phyloP scores from a whole-genome alignment of 495 filamentous ascomycete species.

The Chlorociboria aeruginascens region DNA sequence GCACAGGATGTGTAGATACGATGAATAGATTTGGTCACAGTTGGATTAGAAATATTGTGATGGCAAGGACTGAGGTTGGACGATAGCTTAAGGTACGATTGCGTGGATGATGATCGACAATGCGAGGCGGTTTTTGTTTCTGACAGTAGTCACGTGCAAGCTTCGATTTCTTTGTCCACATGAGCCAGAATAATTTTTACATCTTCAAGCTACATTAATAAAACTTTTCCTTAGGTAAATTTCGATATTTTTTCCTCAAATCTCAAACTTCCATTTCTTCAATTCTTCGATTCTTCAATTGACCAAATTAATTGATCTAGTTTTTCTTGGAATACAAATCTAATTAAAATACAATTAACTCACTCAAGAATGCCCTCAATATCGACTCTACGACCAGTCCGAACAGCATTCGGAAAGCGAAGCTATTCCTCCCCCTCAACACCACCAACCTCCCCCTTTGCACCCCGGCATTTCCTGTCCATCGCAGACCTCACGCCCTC shows the following conservation, averaged over 20 bases:
- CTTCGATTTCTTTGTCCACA: too few relatives aligned
- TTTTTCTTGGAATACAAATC: neutral
- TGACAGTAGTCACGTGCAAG: too few relatives aligned
- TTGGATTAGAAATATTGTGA: too few relatives aligned
- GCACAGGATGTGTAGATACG: too few relatives aligned
- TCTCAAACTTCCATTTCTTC: neutral
- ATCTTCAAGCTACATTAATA: neutral
- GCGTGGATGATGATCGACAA: too few relatives aligned
- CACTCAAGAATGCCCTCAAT: conserved; percentile 9
- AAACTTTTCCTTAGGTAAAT: neutral
- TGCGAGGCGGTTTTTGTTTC: neutral
- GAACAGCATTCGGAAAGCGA: conserved; percentile 8
- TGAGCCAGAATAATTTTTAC: neutral
- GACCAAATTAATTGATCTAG: neutral
- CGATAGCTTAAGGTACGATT: too few relatives aligned
- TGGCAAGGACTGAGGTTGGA: too few relatives aligned
- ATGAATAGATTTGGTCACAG: too few relatives aligned
- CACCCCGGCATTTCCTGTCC: conserved; percentile 76
- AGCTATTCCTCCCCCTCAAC: conserved; percentile 5
- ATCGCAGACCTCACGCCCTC: conserved; percentile 70
- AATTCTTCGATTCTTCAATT: neutral
- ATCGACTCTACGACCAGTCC: conserved; percentile 16
- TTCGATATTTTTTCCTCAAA: neutral
- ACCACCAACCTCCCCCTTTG: conserved; percentile 18
- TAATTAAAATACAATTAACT: neutral